Evolutionary conservation across 139 green algal species (phyloP).

Genomic region (Micractinium conductrix): DNA sequence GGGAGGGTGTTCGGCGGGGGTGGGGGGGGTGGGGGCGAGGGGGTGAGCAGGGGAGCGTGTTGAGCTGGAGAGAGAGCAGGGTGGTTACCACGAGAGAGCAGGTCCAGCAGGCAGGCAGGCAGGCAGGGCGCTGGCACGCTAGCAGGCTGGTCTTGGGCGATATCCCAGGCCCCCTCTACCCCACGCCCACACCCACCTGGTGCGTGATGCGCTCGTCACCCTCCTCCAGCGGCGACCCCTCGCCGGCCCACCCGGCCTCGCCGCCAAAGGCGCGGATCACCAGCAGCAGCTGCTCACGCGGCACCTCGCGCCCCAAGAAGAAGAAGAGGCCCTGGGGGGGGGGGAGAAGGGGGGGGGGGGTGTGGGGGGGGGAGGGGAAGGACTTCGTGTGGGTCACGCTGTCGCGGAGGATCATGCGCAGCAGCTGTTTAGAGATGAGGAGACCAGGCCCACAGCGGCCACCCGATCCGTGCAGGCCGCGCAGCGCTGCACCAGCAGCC

Average conservation of each 20-base stretch:
- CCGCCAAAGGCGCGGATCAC: conserved; percentile 95
- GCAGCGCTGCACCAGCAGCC: not conserved
- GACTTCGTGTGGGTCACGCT: no score
- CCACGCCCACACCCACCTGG: conserved; percentile 61
- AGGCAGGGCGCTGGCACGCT: not conserved
- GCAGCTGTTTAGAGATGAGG: no score
- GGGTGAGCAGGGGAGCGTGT: not conserved
- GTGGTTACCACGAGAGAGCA: no score
- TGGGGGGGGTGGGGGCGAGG: not conserved
- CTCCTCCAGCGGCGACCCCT: conserved; percentile 83
- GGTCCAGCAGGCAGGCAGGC: not conserved
- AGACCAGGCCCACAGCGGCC: no score
- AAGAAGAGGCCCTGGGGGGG: conserved; percentile 80
- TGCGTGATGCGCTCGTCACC: conserved; percentile 90
- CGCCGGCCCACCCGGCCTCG: conserved; percentile 87
- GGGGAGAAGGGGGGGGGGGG: not conserved
- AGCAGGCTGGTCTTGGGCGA: no score
- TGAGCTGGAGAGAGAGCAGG: not conserved
- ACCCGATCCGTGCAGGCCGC: no score
- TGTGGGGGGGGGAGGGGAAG: not conserved
- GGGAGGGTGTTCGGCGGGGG: no score
- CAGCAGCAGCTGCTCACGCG: conserved; percentile 91
- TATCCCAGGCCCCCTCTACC: not conserved
- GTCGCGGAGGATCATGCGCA: no score
- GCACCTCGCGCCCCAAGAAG: conserved; percentile 92